Evolutionary conservation across 805 yeast species (phyloP).

Genomic region (Kodamaea nitidulidarum): DNA sequence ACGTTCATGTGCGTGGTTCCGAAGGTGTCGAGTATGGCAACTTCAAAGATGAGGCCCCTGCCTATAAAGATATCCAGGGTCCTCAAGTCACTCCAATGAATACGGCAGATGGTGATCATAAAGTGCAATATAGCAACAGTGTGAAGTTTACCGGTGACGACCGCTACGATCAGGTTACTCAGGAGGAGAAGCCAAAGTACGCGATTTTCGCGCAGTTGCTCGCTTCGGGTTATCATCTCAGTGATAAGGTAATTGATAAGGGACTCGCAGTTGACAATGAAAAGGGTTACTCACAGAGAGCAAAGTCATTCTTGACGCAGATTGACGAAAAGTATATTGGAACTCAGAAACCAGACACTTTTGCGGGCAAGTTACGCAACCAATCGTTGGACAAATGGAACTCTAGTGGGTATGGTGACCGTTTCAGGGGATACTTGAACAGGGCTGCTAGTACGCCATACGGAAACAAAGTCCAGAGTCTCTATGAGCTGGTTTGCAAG

Average conservation of each 20-base stretch:
- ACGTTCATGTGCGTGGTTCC: conserved; percentile 34
- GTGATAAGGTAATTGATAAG: conserved; percentile 56
- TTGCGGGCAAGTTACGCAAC: conserved; percentile 28
- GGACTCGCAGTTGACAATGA: conserved; percentile 63
- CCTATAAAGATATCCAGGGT: conserved; percentile 13
- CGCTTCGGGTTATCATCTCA: conserved; percentile 65
- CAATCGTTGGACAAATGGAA: conserved; percentile 25
- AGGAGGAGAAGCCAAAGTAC: conserved; percentile 74
- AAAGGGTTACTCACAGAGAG: conserved; percentile 56
- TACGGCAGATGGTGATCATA: conserved; percentile 13
- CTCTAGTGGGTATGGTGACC: conserved; percentile 28
- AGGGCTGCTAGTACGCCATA: conserved; percentile 42
- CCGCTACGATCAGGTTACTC: conserved; percentile 50
- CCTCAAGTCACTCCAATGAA: conserved; percentile 9
- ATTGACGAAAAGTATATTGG: conserved; percentile 60
- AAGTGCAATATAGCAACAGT: conserved; percentile 15
- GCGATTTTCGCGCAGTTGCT: conserved; percentile 73
- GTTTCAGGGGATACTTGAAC: conserved; percentile 44
- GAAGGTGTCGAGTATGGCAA: conserved; percentile 8
- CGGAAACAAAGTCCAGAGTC: conserved; percentile 59
- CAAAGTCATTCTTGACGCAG: conserved; percentile 50
- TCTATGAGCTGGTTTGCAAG: conserved; percentile 51
- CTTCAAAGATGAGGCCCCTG: conserved; percentile 16
- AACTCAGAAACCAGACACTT: conserved; percentile 49
- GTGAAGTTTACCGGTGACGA: conserved; percentile 26